Conservation (phyloP, 768 basidiomycete genomes). For the Cystofilobasidium bisporidii region DNA sequence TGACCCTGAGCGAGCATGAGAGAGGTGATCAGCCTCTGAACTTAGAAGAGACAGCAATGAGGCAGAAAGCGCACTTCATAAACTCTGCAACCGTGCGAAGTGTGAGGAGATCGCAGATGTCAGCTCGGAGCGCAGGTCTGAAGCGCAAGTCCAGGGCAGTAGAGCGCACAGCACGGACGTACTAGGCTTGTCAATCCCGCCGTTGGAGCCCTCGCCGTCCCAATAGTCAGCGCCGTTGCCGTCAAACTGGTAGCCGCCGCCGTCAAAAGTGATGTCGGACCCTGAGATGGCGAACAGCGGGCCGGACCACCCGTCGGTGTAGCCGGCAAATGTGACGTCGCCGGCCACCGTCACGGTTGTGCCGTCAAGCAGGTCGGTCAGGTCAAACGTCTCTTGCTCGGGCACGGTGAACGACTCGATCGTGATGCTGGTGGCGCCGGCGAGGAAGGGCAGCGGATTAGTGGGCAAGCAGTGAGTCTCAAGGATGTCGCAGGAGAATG, state of each 20-base stretch:
- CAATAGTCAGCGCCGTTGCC: slow-evolving; percentile 46
- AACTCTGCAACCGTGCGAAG: slow-evolving; percentile 37
- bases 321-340: slow-evolving; percentile 53
- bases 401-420: slow-evolving; percentile 35
- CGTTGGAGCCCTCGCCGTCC: slow-evolving; percentile 32
- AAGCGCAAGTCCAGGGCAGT: too few relatives aligned
- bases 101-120: slow-evolving; percentile 42
- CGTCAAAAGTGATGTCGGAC: slow-evolving; percentile 36
- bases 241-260: slow-evolving; percentile 44
- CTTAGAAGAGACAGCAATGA: not conserved
- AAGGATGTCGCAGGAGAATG: not conserved
- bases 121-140: slow-evolving; percentile 44
- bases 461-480: not conserved
- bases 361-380: slow-evolving; percentile 44
- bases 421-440: not conserved
- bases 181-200: not conserved
- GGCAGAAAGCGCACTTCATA: not conserved
- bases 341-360: slow-evolving; percentile 57
- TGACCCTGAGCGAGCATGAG: slow-evolving; percentile 29
- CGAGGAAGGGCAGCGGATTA: too few relatives aligned
- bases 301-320: slow-evolving; percentile 21
- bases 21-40: not conserved
- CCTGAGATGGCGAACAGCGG: slow-evolving; percentile 28
- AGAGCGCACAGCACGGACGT: too few relatives aligned
- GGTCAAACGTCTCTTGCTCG: slow-evolving; percentile 47